Evolutionary conservation across 1,284 basidiomycete species (phyloP), one percentile per base, ranked within the genome.

Genomic region (Malassezia furfur): DNA sequence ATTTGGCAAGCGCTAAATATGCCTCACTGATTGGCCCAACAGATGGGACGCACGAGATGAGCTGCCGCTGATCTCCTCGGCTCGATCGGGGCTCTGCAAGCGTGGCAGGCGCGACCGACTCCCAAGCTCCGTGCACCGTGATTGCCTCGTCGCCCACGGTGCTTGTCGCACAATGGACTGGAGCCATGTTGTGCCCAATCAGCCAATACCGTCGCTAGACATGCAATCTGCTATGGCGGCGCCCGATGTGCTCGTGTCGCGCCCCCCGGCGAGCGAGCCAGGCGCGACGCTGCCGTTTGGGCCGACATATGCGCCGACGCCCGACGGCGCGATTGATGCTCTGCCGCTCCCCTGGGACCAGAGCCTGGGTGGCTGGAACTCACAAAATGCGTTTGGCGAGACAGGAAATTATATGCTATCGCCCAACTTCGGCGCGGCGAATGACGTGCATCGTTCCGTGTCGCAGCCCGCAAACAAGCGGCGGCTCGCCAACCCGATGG

Each of bases 401-500:
- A 19, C 30, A 3, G 11, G 31, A n/a, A 21, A 34, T n/a, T 32
- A 5, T n/a, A 21, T 31, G 28, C 11, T 48, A 3, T 10, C 49
- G 8, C 50, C 46, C 7, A 40, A 50, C 17, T 57, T 52, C 14
- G 21, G 8, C 17, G 38, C 25, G 19, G 19, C 55, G 0, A 44
- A 38, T n/a, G 50, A 57, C 36, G 28, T 57, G 19, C 55, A 57
- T 14, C 50, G 55, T 3, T 57, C 55, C 5, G 14, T 25, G 11
- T 57, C 55, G 5, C 55, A 57, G 14, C 55, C 55, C 11, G 40
- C 38, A 11, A 32, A 52, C 15, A 52, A 45, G 14, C 50, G 55
- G 10, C 49, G 54, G 9, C 21, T 25, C 2, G 10, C 30, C 10
- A 46, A 38, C 21, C 36, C 35, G 3, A 30, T 31, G 17, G 37